Conservation (phyloP, 257 asterid species). For the Nicotiana paniculata region DNA sequence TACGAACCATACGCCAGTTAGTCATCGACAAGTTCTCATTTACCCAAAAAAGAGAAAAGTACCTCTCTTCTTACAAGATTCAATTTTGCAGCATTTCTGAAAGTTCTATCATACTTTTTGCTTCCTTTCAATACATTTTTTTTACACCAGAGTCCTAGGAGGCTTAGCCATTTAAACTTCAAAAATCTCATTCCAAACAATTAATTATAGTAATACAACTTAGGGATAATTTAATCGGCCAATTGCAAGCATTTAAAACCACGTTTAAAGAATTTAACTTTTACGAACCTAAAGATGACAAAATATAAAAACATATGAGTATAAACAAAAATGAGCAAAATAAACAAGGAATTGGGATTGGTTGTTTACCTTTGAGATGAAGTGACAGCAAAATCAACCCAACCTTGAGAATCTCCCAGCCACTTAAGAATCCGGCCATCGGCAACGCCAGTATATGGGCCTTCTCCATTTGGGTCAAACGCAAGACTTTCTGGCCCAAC, state of each 20-base stretch:
- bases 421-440: constrained; percentile 31
- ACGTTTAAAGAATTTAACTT: neutral
- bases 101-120: neutral
- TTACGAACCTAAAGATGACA: neutral
- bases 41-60: neutral
- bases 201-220: neutral
- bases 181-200: neutral
- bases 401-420: neutral
- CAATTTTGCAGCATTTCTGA: neutral
- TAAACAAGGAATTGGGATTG: neutral
- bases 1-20: neutral
- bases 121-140: neutral
- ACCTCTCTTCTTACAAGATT: neutral
- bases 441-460: constrained; percentile 29
- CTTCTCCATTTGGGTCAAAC: constrained; percentile 13
- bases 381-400: constrained; percentile 26
- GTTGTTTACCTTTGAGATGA: constrained; percentile 14
- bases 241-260: neutral
- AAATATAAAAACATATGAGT: neutral
- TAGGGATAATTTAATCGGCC: neutral
- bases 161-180: neutral
- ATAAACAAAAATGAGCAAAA: neutral
- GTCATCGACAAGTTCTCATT: neutral
- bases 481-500: constrained; percentile 29
- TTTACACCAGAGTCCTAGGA: neutral